Evolutionary conservation across 2,329 filamentous ascomycete genomes (phyloP).

Genomic region (Clonostachys solani): DNA sequence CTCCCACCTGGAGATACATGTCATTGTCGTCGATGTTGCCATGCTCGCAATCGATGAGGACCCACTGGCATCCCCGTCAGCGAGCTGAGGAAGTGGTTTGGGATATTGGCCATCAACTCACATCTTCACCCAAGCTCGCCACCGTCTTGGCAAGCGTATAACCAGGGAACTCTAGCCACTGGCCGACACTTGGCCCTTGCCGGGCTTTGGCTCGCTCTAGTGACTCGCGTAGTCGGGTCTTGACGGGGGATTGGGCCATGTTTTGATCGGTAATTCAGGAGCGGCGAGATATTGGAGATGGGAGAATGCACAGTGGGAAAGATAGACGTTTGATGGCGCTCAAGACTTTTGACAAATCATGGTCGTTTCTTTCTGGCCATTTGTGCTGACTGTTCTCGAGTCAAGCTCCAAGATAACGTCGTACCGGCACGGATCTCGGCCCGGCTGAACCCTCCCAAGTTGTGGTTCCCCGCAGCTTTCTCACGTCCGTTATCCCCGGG

Average conservation of each 20-base stretch:
- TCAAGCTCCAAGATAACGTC: too few species aligned
- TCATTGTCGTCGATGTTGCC: constrained; percentile 33
- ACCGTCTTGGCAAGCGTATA: constrained; percentile 21
- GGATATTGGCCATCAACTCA: constrained; percentile 6
- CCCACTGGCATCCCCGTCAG: constrained; percentile 27
- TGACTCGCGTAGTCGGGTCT: constrained; percentile 17
- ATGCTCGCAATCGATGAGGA: constrained; percentile 45
- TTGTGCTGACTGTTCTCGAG: too few species aligned
- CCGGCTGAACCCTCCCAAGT: too few species aligned
- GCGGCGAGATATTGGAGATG: too few species aligned
- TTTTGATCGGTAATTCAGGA: neutral
- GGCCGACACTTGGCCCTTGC: constrained; percentile 12
- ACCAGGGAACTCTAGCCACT: constrained; percentile 9
- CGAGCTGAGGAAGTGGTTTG: neutral
- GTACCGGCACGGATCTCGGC: too few species aligned
- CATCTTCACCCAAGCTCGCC: constrained; percentile 19
- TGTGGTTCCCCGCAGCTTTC: too few species aligned
- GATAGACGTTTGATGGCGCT: too few species aligned
- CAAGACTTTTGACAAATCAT: too few species aligned
- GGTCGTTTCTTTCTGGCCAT: too few species aligned
- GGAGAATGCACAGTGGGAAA: too few species aligned
- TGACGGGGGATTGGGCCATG: constrained; percentile 11
- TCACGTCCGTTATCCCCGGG: too few species aligned
- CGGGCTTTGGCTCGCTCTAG: constrained; percentile 18
- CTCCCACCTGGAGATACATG: constrained; percentile 40